phyloP scores from a whole-genome alignment of 306 rosid species.

The Malus sylvestris region DNA sequence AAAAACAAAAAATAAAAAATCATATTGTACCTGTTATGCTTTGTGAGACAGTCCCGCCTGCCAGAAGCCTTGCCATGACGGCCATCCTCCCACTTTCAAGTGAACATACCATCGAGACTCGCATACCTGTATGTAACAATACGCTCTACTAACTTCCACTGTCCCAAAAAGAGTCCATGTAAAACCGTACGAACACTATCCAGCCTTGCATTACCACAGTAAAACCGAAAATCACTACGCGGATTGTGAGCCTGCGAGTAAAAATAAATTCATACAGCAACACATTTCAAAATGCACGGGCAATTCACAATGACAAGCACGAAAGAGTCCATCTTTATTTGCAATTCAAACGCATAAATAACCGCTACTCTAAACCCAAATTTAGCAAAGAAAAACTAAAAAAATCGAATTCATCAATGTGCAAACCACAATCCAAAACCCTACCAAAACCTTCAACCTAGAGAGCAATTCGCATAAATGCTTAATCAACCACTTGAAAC shows the following conservation, averaged over 20 bases:
- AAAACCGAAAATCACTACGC: background rate
- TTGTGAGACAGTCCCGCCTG: slow-evolving; percentile 49
- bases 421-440: background rate
- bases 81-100: slow-evolving; percentile 80
- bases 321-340: background rate
- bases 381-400: too few relatives aligned
- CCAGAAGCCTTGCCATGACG: slow-evolving; percentile 69
- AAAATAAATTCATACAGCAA: background rate
- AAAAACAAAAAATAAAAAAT: background rate
- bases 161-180: background rate
- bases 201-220: background rate
- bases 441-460: background rate
- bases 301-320: background rate
- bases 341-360: background rate
- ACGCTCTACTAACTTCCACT: background rate
- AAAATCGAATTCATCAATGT: background rate
- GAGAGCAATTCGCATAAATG: background rate
- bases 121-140: background rate
- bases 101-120: slow-evolving; percentile 49
- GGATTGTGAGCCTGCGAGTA: background rate
- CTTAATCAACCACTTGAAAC: background rate
- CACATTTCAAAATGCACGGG: background rate
- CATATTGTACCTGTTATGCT: slow-evolving; percentile 42
- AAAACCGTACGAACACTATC: background rate
- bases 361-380: background rate